These are phyloP conservation scores for Aspergillus steynii DNA, from an alignment of 495 filamentous ascomycete species.

Conservation along the genomic window DNA sequence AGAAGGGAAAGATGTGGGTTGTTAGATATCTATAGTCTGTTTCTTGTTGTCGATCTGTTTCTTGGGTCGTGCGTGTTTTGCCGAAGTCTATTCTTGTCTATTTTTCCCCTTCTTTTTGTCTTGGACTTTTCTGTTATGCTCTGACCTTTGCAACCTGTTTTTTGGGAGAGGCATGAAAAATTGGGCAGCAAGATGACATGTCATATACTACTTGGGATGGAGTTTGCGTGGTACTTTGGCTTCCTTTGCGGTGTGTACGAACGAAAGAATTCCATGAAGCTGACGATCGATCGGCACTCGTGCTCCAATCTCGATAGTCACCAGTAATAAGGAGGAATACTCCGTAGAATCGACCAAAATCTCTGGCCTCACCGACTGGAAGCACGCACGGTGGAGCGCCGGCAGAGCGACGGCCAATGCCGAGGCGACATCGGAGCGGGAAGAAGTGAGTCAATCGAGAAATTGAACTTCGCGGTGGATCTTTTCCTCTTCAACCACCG, in stretches of 20 bases:
- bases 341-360: not conserved
- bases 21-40: conserved; percentile 1
- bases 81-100: conserved; percentile 4
- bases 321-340: too few species aligned
- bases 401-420: not conserved
- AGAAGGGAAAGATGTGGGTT: conserved; percentile 13
- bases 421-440: conserved; percentile 40
- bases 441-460: conserved; percentile 29
- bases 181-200: not conserved
- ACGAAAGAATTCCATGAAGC: not conserved
- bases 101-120: conserved; percentile 17
- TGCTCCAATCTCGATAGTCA: too few species aligned
- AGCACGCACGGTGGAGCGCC: not conserved
- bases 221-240: not conserved
- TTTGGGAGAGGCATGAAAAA: not conserved
- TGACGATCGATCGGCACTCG: not conserved
- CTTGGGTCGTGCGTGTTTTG: conserved; percentile 2
- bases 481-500: conserved; percentile 5
- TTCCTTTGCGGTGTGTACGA: not conserved
- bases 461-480: conserved; percentile 9
- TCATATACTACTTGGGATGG: not conserved
- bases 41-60: conserved; percentile 6
- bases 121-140: conserved; percentile 8
- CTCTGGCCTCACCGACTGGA: not conserved
- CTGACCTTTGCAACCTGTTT: not conserved